Percentiles rank a stretch among this genome's conserved stretches.
These are phyloP conservation scores for Pleomassaria siparia DNA, from an alignment of 2,329 filamentous ascomycete genomes.

Conservation along the genomic window DNA sequence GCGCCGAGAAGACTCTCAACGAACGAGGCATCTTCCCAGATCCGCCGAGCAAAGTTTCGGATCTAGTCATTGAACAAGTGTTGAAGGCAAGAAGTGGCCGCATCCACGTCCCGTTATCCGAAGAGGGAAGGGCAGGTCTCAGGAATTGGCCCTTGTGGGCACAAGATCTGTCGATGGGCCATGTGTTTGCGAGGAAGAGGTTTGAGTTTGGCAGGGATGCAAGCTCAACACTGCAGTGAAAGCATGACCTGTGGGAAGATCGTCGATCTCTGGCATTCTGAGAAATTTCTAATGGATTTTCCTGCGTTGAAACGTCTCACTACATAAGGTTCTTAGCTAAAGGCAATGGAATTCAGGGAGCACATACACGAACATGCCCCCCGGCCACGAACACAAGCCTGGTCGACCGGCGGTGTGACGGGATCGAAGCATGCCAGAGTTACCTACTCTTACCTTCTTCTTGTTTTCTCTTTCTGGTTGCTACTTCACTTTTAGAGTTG, in stretches of 20 bases:
- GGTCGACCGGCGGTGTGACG: too few species aligned
- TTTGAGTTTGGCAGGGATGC: constrained; percentile 10
- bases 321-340: too few species aligned
- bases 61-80: constrained; percentile 28
- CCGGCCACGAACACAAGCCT: too few species aligned
- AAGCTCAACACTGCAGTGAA: not conserved
- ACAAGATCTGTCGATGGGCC: constrained; percentile 24
- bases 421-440: too few species aligned
- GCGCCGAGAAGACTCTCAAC: constrained; percentile 13
- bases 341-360: too few species aligned
- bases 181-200: constrained; percentile 12
- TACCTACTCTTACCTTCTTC: too few species aligned
- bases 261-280: not conserved
- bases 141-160: constrained; percentile 26
- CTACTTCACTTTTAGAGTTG: too few species aligned
- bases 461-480: too few species aligned
- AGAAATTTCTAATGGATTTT: too few species aligned
- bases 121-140: constrained; percentile 15
- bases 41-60: constrained; percentile 21
- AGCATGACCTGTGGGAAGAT: not conserved
- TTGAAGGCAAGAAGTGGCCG: constrained; percentile 24
- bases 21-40: constrained; percentile 18
- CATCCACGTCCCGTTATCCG: constrained; percentile 20
- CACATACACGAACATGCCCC: too few species aligned
- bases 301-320: too few species aligned